phyloP scores from a whole-genome alignment of 148 eudicot species.

The Rhododendron simsii region DNA sequence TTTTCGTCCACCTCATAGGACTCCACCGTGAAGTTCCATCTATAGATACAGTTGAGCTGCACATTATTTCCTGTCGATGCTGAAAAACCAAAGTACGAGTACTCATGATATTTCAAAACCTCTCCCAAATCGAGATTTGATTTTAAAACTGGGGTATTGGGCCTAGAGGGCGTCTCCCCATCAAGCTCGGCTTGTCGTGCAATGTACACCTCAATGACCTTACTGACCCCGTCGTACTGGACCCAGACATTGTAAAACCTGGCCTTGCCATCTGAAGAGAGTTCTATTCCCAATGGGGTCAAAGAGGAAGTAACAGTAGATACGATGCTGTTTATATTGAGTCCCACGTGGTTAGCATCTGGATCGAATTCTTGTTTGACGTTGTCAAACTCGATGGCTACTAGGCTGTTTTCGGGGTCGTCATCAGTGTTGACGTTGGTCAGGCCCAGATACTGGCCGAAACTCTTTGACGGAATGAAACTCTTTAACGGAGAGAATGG shows the following conservation, averaged over 20 bases:
- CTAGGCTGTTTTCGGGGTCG: conserved; percentile 22
- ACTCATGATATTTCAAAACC: conserved; percentile 7
- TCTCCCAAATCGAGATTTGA: conserved; percentile 36
- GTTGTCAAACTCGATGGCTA: conserved; percentile 81
- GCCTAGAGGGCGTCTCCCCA: too few relatives aligned
- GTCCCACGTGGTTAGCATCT: conserved; percentile 65
- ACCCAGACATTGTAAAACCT: conserved; percentile 61
- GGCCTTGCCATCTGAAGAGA: not conserved
- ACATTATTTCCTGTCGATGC: too few relatives aligned
- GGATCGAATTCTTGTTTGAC: conserved; percentile 48
- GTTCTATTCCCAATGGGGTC: conserved; percentile 26
- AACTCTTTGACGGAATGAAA: not conserved
- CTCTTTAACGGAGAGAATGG: conserved; percentile 31
- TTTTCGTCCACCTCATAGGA: too few relatives aligned
- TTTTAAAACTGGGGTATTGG: conserved; percentile 57
- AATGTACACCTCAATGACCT: conserved; percentile 48
- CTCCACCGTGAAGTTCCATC: too few relatives aligned
- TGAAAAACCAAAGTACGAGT: too few relatives aligned
- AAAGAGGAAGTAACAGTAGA: conserved; percentile 32
- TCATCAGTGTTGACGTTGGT: too few relatives aligned
- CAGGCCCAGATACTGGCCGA: too few relatives aligned
- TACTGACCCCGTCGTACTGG: not conserved
- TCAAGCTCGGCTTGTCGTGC: not conserved
- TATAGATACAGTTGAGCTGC: too few relatives aligned
- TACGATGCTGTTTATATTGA: conserved; percentile 45